Conservation (phyloP, 306 rosid species). For the Oemleria cerasiformis region DNA sequence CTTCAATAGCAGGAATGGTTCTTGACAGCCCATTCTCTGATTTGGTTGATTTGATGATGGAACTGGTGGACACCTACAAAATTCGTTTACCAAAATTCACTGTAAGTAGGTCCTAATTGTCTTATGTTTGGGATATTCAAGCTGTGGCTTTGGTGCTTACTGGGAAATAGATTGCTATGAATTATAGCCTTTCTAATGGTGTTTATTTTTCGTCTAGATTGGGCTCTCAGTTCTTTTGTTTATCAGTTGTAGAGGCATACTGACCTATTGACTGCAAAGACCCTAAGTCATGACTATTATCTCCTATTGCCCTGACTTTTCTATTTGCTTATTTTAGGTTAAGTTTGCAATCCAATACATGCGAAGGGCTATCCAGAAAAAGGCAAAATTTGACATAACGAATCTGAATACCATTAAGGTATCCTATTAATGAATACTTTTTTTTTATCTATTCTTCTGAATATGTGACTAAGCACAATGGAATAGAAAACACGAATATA, state of each 20-base stretch:
- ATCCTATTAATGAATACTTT: constrained; percentile 1
- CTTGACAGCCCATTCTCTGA: constrained; percentile 96
- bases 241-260: neutral
- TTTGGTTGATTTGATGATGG: constrained; percentile 98
- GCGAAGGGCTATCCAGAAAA: constrained; percentile 84
- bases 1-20: constrained; percentile 97
- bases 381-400: constrained; percentile 91
- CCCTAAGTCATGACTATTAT: neutral
- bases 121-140: neutral
- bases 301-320: neutral
- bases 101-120: constrained; percentile 43
- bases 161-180: neutral
- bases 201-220: neutral
- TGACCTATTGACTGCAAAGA: neutral
- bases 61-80: constrained; percentile 79
- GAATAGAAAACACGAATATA: neutral
- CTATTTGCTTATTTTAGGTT: constrained; percentile 44
- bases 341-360: constrained; percentile 91
- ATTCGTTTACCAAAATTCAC: constrained; percentile 90
- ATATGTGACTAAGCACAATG: neutral
- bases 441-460: constrained; percentile 1
- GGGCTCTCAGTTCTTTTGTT: constrained; percentile 5
- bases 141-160: neutral
- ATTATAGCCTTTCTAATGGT: neutral
- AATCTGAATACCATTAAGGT: constrained; percentile 86